These are phyloP conservation scores for Annulohypoxylon truncatum DNA, from an alignment of 2,329 filamentous ascomycete species.

Conservation along the genomic window DNA sequence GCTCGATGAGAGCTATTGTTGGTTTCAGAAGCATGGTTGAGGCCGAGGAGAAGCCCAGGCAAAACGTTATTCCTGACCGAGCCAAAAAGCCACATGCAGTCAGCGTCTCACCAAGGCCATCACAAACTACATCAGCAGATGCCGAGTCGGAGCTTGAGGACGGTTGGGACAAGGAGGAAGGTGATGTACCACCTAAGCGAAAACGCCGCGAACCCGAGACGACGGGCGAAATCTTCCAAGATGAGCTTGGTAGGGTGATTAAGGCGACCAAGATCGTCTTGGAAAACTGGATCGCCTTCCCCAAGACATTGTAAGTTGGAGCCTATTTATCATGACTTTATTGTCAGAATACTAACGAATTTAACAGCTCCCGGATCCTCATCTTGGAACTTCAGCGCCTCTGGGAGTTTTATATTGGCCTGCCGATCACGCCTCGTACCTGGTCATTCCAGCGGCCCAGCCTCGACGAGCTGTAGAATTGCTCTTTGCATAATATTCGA, in stretches of 20 bases:
- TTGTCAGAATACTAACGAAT: slow-evolving; percentile 22
- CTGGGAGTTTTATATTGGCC: slow-evolving; percentile 64
- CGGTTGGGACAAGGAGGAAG: slow-evolving; percentile 56
- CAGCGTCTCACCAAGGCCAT: slow-evolving; percentile 39
- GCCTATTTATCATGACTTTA: background rate
- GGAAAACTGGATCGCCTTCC: slow-evolving; percentile 75
- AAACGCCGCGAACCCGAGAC: slow-evolving; percentile 51
- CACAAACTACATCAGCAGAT: slow-evolving; percentile 34
- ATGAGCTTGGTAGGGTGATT: slow-evolving; percentile 73
- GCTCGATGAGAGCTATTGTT: slow-evolving; percentile 79
- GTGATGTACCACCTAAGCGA: slow-evolving; percentile 50
- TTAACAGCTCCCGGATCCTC: slow-evolving; percentile 57
- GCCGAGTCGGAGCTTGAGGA: slow-evolving; percentile 50
- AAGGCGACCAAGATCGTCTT: slow-evolving; percentile 74
- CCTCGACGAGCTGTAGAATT: slow-evolving; percentile 60
- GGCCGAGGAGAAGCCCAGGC: slow-evolving; percentile 41
- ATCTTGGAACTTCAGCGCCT: slow-evolving; percentile 59
- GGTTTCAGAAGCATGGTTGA: slow-evolving; percentile 72
- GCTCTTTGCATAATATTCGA: slow-evolving; percentile 1
- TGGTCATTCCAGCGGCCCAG: slow-evolving; percentile 61
- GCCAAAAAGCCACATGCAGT: slow-evolving; percentile 60
- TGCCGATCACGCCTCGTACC: slow-evolving; percentile 61
- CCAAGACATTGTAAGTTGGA: slow-evolving; percentile 73
- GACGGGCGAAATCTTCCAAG: slow-evolving; percentile 67
- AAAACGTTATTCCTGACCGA: slow-evolving; percentile 51